phyloP scores from a whole-genome alignment of 805 yeast species.

The Candida palmyrensis region DNA sequence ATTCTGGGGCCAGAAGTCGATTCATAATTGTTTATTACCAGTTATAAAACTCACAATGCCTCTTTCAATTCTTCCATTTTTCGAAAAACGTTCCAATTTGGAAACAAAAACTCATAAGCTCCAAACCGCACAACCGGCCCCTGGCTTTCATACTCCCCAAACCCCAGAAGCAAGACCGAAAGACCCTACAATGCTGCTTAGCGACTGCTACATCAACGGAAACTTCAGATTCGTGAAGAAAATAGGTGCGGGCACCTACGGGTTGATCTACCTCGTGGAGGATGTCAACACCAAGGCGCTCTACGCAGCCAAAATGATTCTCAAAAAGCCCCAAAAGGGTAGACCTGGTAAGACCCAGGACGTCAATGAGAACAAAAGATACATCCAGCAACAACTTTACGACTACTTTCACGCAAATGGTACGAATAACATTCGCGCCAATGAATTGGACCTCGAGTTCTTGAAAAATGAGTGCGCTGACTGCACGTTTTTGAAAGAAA shows the following conservation, averaged over 20 bases:
- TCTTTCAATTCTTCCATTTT: slow-evolving; percentile 1
- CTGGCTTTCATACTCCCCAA: not conserved
- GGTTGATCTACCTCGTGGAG: slow-evolving; percentile 67
- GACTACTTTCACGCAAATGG: slow-evolving; percentile 12
- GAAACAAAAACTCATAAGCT: slow-evolving; percentile 3
- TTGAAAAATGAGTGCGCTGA: slow-evolving; percentile 20
- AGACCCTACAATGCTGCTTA: slow-evolving; percentile 7
- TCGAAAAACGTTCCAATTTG: not conserved
- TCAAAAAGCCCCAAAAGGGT: slow-evolving; percentile 38
- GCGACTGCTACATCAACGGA: slow-evolving; percentile 21
- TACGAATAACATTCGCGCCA: slow-evolving; percentile 10
- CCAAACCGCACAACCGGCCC: slow-evolving; percentile 4
- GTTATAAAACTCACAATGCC: no score
- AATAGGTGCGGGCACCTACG: slow-evolving; percentile 84
- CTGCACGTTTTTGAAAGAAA: slow-evolving; percentile 52
- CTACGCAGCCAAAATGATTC: slow-evolving; percentile 69
- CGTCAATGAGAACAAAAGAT: slow-evolving; percentile 22
- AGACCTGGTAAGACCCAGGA: slow-evolving; percentile 23
- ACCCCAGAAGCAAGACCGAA: slow-evolving; percentile 4
- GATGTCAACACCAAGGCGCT: slow-evolving; percentile 45
- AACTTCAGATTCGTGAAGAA: slow-evolving; percentile 41
- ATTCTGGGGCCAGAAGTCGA: no score
- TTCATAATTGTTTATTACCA: no score
- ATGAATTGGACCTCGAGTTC: slow-evolving; percentile 17
- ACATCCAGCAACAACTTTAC: slow-evolving; percentile 22